phyloP scores from a whole-genome alignment of 352 stramenopile species.

The Globisporangium middletonii region DNA sequence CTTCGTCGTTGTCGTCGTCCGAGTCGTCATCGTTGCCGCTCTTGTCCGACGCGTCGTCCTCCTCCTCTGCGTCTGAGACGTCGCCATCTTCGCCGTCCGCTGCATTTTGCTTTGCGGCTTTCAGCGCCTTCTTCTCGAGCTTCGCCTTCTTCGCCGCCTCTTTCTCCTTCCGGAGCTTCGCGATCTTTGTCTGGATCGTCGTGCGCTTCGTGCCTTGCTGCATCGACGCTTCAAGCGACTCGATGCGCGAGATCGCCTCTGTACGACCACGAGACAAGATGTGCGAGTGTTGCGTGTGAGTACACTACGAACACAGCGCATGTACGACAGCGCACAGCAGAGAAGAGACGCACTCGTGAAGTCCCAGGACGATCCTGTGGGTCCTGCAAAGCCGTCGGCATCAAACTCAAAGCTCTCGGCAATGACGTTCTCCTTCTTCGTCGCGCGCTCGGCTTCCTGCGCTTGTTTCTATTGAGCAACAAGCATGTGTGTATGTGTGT shows the following conservation, averaged over 20 bases:
- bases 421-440: slow-evolving; percentile 55
- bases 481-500: neutral
- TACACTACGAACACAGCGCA: neutral
- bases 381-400: slow-evolving; percentile 45
- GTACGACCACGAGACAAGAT: neutral
- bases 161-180: slow-evolving; percentile 76
- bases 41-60: slow-evolving; percentile 13
- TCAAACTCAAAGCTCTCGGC: slow-evolving; percentile 86
- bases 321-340: no score
- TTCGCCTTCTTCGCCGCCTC: slow-evolving; percentile 50
- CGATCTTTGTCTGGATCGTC: slow-evolving; percentile 84
- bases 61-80: slow-evolving; percentile 5
- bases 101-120: slow-evolving; percentile 30
- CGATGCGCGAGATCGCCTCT: slow-evolving; percentile 82
- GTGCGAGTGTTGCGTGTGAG: neutral
- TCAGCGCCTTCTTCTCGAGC: slow-evolving; percentile 38
- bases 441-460: slow-evolving; percentile 24
- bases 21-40: slow-evolving; percentile 18
- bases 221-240: slow-evolving; percentile 59
- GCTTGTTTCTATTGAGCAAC: slow-evolving; percentile 31
- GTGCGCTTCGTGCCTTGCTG: slow-evolving; percentile 64
- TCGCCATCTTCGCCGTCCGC: slow-evolving; percentile 11
- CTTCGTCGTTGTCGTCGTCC: slow-evolving; percentile 17
- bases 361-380: slow-evolving; percentile 74
- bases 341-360: slow-evolving; percentile 52